Conservation (phyloP, 495 filamentous ascomycete species). For the Oidiodendron maius region DNA sequence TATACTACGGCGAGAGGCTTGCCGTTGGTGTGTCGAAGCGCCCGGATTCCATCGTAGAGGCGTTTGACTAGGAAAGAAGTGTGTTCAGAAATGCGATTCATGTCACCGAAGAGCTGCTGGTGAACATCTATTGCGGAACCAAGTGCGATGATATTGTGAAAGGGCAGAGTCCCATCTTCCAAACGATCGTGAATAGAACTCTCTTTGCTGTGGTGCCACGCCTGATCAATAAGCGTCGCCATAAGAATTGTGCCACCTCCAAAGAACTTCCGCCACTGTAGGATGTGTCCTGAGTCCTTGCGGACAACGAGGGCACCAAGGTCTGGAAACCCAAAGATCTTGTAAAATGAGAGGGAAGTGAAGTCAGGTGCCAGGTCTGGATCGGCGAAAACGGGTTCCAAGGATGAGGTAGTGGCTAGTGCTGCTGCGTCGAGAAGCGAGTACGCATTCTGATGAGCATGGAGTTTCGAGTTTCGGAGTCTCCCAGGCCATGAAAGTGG, state of each 20-base stretch:
- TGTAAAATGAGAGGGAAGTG: slow-evolving; percentile 67
- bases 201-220: slow-evolving; percentile 49
- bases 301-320: slow-evolving; percentile 67
- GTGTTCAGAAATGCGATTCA: slow-evolving; percentile 57
- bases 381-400: slow-evolving; percentile 60
- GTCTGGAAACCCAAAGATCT: slow-evolving; percentile 78
- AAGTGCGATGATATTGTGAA: slow-evolving; percentile 70
- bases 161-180: slow-evolving; percentile 74
- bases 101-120: slow-evolving; percentile 51
- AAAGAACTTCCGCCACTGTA: slow-evolving; percentile 63
- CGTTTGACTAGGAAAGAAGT: slow-evolving; percentile 48
- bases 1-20: slow-evolving; percentile 53
- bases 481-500: slow-evolving; percentile 16
- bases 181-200: slow-evolving; percentile 56
- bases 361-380: slow-evolving; percentile 63
- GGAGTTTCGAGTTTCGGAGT: slow-evolving; percentile 37
- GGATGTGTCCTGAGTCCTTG: slow-evolving; percentile 53
- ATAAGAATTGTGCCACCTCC: slow-evolving; percentile 74
- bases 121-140: slow-evolving; percentile 65
- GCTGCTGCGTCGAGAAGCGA: slow-evolving; percentile 70
- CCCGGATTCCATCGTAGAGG: slow-evolving; percentile 44
- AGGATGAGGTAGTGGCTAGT: slow-evolving; percentile 57
- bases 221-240: slow-evolving; percentile 56
- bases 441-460: slow-evolving; percentile 45
- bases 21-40: slow-evolving; percentile 56